A percentile compares a stretch with the other conserved stretches of the same genome.
phyloP scores from a whole-genome alignment of 177 flowering plant species.

The Vitis hybrid region DNA sequence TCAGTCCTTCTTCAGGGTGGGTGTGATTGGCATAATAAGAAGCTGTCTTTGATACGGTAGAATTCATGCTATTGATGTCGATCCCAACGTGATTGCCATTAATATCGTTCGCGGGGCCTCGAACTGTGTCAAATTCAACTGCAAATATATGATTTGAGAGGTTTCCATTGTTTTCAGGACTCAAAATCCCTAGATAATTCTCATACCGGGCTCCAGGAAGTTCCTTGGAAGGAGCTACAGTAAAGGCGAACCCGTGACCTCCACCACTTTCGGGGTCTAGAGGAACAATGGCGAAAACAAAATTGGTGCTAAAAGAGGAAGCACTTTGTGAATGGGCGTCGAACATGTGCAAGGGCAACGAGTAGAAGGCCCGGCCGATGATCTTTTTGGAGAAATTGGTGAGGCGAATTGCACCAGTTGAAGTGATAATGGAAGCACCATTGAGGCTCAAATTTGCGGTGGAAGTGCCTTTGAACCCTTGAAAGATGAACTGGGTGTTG shows the following conservation, averaged over 20 bases:
- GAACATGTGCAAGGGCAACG: conserved; percentile 14
- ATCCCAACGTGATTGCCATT: conserved; percentile 41
- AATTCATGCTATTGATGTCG: conserved; percentile 25
- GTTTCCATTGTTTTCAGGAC: conserved; percentile 2
- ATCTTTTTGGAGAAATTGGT: conserved; percentile 25
- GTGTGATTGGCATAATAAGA: background rate
- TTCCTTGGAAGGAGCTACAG: conserved; percentile 20
- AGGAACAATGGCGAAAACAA: conserved; percentile 28
- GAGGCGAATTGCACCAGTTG: conserved; percentile 30
- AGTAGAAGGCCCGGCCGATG: conserved; percentile 46
- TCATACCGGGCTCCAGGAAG: conserved; percentile 20
- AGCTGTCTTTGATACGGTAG: conserved; percentile 9
- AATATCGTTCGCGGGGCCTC: conserved; percentile 19
- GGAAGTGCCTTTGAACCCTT: conserved; percentile 26
- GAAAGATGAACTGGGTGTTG: conserved; percentile 22
- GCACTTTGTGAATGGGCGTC: no score
- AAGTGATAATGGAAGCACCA: conserved; percentile 22
- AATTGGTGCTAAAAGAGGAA: conserved; percentile 39
- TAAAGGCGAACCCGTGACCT: conserved; percentile 38
- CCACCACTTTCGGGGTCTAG: conserved; percentile 6
- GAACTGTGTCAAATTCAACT: conserved; percentile 42
- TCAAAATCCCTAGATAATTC: conserved; percentile 34
- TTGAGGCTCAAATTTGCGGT: conserved; percentile 6
- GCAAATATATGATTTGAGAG: conserved; percentile 29
- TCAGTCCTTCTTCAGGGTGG: background rate